Base-by-base conservation (phyloP, 345 rosid genomes). In the Citrus trifoliata region DNA sequence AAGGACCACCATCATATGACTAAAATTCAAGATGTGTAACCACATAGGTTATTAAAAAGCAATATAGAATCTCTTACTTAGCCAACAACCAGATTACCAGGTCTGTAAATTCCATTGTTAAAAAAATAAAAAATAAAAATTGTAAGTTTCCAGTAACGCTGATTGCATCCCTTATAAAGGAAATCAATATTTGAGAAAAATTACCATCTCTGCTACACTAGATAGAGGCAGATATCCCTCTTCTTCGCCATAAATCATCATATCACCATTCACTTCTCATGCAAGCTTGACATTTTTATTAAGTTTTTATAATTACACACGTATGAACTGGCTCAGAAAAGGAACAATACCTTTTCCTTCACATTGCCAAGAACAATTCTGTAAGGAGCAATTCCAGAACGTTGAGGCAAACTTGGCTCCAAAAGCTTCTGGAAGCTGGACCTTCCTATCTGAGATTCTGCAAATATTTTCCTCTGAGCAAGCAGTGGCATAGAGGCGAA, bases 381-480 rank as follows among this genome's bases (percentile, higher is more conserved):
- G 67, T 96, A 94, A 67, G 99, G 98, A 85, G 97, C 96, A 73
- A 92, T 86, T 78, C 94, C 93, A 58, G 99, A 91, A 70, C 74
- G 93, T 83, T 87, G 84, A 81, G 97, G 90, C 66, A 81, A 90
- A 70, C 94, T 91, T 82, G 99, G 99, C 83, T 96, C 99, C 73
- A 96, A 87, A 85, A 96, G 97, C 85, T 93, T 96, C 75, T 90
- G 99, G 85, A 96, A 94, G 86, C 97, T 94, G 73, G 93, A 88
- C 84, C 92, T 88, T 80, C 97, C 99, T 59, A 91, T 82, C 70
- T 89, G 88, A 71, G 98, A 87, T 75, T 96, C 98, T 7, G 93
- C 89, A 79, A 88, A 93, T 21, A 90, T 77, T 87, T 94, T 94
- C 83, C 92, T 88, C 76, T 94, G 99, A 24, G 88, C 88, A 76